Base-by-base conservation (phyloP, 2,329 filamentous ascomycete genomes). In the Calonectria hawksworthii region DNA sequence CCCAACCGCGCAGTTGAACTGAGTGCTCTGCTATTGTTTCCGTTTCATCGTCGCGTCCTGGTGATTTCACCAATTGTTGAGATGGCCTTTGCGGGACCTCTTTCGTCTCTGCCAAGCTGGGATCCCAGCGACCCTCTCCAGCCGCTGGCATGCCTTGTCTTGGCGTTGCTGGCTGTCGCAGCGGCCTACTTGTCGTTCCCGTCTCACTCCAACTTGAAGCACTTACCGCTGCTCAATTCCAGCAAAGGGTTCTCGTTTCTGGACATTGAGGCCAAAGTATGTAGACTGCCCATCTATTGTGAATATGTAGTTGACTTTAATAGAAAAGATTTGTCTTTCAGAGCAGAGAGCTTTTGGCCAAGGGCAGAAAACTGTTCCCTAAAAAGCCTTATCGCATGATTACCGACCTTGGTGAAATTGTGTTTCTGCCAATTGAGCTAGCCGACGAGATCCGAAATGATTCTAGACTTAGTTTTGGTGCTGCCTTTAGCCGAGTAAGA, bases 291-390 rank as follows among this genome's bases (percentile, higher is more conserved):
- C 4, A 9, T 9, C 18, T 56, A 13, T 54, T 54, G 14, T 63
- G 36, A 63, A 23, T 11, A 56, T 56, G 34, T 41, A 28, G 56
- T 63, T 63, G 56, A 63, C 56, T 26, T 26, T 9, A 6, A 21
- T 63, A 41, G 56, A 63, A 63, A 63, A 41, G n/a, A 41, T 63
- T 63, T 23, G 56, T 44, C 23, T 63, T 63, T 16, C 56, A 63
- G 26, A 63, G 56, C 56, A 41, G 56, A 21, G 56, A 63, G 23
- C 56, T 63, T 2, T 16, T 63, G 7, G 56, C 56, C 38, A 38
- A 63, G 7, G 56, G 56, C 34, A 38, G 56, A 41, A 63, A 44
- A 36, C 8, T 63, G 34, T 63, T 63, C 16, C 56, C 56, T 18
- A 41, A 63, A 23, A 63, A 63, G 16, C 34, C 56, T 3, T 63